phyloP scores from a whole-genome alignment of 306 rosid species.

The Carpinus fangiana region DNA sequence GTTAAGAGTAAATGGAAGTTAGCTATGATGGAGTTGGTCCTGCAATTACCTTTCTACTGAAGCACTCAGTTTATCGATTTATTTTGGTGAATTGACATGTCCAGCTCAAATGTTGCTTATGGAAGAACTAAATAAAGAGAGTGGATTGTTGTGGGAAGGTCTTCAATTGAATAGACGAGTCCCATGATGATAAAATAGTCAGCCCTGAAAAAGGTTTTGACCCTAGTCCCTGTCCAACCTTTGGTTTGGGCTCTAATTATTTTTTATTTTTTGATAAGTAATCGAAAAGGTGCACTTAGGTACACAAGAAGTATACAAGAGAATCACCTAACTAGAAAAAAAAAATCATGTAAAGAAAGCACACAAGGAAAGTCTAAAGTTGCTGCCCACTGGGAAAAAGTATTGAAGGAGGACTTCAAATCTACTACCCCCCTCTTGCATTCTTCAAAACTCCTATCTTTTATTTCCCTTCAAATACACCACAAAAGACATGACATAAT shows the following conservation, averaged over 20 bases:
- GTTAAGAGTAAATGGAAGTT: constrained; percentile 2
- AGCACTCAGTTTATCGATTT: neutral
- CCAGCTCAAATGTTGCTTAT: neutral
- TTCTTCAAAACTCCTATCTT: no score
- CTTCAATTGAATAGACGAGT: neutral
- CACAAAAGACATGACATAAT: no score
- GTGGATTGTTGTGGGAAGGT: neutral
- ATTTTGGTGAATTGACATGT: constrained; percentile 2
- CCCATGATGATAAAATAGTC: neutral
- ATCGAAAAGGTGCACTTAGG: no score
- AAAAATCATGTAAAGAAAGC: no score
- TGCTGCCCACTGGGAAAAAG: no score
- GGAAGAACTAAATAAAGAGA: neutral
- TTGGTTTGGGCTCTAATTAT: neutral
- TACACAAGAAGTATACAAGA: no score
- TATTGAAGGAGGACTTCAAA: no score
- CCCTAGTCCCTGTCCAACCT: neutral
- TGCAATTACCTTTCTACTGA: neutral
- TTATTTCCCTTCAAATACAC: no score
- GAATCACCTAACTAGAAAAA: no score
- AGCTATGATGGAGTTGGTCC: constrained; percentile 4
- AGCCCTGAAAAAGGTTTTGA: neutral
- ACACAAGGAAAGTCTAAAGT: no score
- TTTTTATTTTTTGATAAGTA: neutral
- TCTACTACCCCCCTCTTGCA: no score